A percentile compares a stretch with the other conserved stretches of the same genome.
phyloP scores from a whole-genome alignment of 1,284 basidiomycete genomes.

The Microbotryum silenes-acaulis region DNA sequence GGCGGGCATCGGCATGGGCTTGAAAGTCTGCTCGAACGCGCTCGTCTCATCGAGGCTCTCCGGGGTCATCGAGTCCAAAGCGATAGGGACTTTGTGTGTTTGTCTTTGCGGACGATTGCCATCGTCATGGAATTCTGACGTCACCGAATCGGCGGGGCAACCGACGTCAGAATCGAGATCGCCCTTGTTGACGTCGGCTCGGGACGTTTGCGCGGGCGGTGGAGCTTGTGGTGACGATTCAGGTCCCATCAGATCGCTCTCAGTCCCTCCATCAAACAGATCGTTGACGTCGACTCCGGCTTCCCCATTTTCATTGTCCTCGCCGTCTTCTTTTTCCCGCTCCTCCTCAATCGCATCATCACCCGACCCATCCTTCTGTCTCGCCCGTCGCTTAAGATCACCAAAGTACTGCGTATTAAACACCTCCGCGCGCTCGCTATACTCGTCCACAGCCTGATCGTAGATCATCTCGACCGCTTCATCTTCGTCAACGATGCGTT shows the following conservation, averaged over 20 bases:
- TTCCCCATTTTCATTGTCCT: not conserved
- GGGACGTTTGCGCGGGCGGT: not conserved
- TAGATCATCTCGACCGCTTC: conserved; percentile 24
- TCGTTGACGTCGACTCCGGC: not conserved
- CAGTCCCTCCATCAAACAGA: not conserved
- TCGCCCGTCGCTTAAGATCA: conserved; percentile 4
- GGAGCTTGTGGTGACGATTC: conserved; percentile 1
- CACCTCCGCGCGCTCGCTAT: conserved; percentile 20
- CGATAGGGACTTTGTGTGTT: too few species aligned
- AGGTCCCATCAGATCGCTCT: not conserved
- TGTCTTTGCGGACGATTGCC: too few species aligned
- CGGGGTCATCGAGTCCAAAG: too few species aligned
- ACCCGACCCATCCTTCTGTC: conserved; percentile 29
- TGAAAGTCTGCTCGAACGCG: too few species aligned
- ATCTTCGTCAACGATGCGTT: conserved; percentile 14
- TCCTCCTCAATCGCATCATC: conserved; percentile 37
- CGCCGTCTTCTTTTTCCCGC: conserved; percentile 29
- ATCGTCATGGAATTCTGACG: too few species aligned
- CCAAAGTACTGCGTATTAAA: conserved; percentile 1
- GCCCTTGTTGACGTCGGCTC: not conserved
- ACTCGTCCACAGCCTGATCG: conserved; percentile 17
- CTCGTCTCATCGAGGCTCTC: too few species aligned
- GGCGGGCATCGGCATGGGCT: too few species aligned
- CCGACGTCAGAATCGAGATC: not conserved
- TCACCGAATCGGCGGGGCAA: not conserved